A percentile compares a stretch with the other conserved stretches of the same genome.
phyloP scores from a whole-genome alignment of 768 basidiomycete genomes.

The Leucosporidium scottii region DNA sequence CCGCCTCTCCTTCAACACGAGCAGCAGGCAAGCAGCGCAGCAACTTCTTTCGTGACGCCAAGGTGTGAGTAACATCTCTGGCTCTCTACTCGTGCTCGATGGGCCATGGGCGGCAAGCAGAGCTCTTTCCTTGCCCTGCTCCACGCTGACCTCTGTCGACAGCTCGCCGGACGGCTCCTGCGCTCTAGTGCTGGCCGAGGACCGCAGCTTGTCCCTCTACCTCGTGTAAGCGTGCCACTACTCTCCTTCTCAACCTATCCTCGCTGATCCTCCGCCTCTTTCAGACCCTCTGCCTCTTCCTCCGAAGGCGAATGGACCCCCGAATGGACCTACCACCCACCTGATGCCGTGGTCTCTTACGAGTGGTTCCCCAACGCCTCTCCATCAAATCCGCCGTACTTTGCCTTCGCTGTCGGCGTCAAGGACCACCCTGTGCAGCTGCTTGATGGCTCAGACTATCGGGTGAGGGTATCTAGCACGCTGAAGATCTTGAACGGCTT shows the following conservation, averaged over 20 bases:
- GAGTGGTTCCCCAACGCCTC: constrained; percentile 56
- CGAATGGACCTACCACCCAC: constrained; percentile 2
- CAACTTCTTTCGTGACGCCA: constrained; percentile 55
- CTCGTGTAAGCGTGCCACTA: constrained; percentile 46
- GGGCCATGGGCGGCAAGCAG: not conserved
- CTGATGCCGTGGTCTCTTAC: constrained; percentile 28
- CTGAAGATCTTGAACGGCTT: not conserved
- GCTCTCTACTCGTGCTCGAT: not conserved
- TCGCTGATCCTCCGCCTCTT: not conserved
- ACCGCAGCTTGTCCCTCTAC: constrained; percentile 57
- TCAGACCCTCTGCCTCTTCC: not conserved
- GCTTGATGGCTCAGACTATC: constrained; percentile 59
- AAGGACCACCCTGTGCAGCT: constrained; percentile 79
- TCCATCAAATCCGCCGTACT: constrained; percentile 53
- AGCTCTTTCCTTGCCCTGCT: not conserved
- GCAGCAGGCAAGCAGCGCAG: constrained; percentile 17
- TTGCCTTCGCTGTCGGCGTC: constrained; percentile 75
- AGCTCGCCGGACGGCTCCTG: constrained; percentile 73
- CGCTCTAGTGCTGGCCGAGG: constrained; percentile 63
- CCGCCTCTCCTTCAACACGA: not conserved
- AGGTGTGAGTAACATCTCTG: constrained; percentile 47
- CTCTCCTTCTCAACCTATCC: not conserved
- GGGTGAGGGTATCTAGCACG: constrained; percentile 53
- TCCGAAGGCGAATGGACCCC: constrained; percentile 1
- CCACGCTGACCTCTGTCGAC: not conserved